These are phyloP conservation scores for Euptelea pleiosperma DNA, from an alignment of 164 flowering plant genomes.

Conservation along the genomic window DNA sequence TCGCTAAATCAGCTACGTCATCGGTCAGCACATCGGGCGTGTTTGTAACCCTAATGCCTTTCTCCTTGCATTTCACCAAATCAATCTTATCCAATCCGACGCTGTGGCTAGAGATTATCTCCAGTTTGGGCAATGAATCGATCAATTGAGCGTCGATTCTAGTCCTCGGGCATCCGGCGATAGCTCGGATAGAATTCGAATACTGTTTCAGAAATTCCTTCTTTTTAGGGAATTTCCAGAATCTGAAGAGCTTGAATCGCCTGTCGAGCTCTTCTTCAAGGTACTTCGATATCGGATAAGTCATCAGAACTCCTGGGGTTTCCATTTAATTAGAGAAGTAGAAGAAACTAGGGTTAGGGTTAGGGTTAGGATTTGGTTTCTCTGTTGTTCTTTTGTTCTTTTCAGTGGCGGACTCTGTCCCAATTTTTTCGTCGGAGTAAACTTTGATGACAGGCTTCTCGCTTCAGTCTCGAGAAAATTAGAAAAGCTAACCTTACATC, in stretches of 20 bases:
- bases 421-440: too few species aligned
- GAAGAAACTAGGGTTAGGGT: neutral
- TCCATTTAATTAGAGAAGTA: constrained; percentile 40
- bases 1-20: constrained; percentile 90
- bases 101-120: constrained; percentile 72
- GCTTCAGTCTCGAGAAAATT: too few species aligned
- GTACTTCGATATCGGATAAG: constrained; percentile 51
- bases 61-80: constrained; percentile 66
- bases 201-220: constrained; percentile 33
- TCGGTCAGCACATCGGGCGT: constrained; percentile 95
- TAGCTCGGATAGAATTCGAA: constrained; percentile 54
- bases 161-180: constrained; percentile 54
- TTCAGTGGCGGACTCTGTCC: neutral
- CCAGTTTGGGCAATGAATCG: constrained; percentile 68
- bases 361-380: neutral
- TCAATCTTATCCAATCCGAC: constrained; percentile 90
- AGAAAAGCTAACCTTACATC: too few species aligned
- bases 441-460: too few species aligned
- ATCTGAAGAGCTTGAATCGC: constrained; percentile 57
- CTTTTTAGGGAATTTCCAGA: constrained; percentile 41
- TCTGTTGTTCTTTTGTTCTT: too few species aligned
- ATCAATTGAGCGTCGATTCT: constrained; percentile 66
- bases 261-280: constrained; percentile 59
- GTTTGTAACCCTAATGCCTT: constrained; percentile 79
- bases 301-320: constrained; percentile 59